Conservation (phyloP, 2,329 filamentous ascomycete species). For the Teratosphaeria zuluensis region DNA sequence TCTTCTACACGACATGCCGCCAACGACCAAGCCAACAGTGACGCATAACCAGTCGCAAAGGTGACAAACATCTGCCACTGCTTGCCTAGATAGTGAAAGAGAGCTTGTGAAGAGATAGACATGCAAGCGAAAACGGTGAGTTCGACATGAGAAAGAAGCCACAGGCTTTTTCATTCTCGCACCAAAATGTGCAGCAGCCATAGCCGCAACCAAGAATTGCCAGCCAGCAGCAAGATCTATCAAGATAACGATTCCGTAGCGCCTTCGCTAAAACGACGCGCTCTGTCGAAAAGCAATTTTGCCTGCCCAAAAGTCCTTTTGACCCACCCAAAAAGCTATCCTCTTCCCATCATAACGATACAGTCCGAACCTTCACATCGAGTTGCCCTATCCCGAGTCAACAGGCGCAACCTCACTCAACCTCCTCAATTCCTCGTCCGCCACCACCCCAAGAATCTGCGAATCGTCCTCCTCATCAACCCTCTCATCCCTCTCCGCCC, state of each 20-base stretch:
- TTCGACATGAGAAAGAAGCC: too few relatives aligned
- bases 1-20: too few relatives aligned
- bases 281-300: neutral
- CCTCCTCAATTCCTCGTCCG: conserved; percentile 4
- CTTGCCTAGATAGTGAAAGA: too few relatives aligned
- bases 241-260: neutral
- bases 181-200: neutral
- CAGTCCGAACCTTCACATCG: neutral
- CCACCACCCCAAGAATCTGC: conserved; percentile 3
- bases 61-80: too few relatives aligned
- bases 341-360: neutral
- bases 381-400: neutral
- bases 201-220: neutral
- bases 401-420: conserved; percentile 1
- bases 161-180: too few relatives aligned
- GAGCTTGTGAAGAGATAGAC: too few relatives aligned
- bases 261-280: neutral
- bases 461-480: conserved; percentile 6
- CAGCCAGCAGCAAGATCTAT: neutral
- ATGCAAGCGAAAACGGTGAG: too few relatives aligned
- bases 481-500: conserved; percentile 1
- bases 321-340: neutral
- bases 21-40: too few relatives aligned
- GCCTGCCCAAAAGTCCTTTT: neutral
- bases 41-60: too few relatives aligned